Base-by-base conservation (phyloP, 768 basidiomycete genomes). In the Tricholoma furcatifolium region DNA sequence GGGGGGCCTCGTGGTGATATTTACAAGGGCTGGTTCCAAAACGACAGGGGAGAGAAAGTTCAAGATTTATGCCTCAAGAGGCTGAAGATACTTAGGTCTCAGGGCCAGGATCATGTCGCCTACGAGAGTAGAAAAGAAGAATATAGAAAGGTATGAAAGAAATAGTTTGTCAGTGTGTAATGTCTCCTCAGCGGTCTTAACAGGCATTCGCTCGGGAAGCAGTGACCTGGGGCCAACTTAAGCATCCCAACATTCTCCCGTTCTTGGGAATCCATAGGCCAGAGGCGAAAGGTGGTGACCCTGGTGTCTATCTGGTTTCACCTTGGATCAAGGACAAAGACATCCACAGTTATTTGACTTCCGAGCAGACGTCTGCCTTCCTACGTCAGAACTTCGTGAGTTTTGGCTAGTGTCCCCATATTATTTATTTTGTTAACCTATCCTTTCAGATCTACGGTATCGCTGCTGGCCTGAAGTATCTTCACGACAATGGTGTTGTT, bases 321-420 rank as follows among this genome's bases (percentile, higher is more conserved):
- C 69, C 72, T 7, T 71, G 68, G 70, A 69, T 71, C 68, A 61
- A 66, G 30, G 62, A 69, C 31, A 70, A 71, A 1, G 68, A 70
- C 36, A 55, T 71, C 20, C 61, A 60, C 31, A 60, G 68, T 7
- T 68, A 43, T 47, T 46, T 68, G 46, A 10, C 43, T 56, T 43
- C 65, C 67, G 2, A 24, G n/a, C n/a, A n/a, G n/a, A n/a, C n/a
- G n/a, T n/a, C n/a, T n/a, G n/a, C n/a, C n/a, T n/a, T n/a, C n/a
- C n/a, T n/a, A n/a, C n/a, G n/a, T n/a, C n/a, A n/a, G n/a, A n/a
- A 45, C 17, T 40, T 52, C 54, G 59, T 54, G 43, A 17, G 12
- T 34, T 35, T 23, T 18, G n/a, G 6, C 10, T 64, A 68, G n/a
- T n/a, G n/a, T n/a, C n/a, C 43, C 55, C 12, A 9, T 21, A 23